Evolutionary conservation across 1,284 basidiomycete genomes (phyloP).

Genomic region (Puccinia novopanici): DNA sequence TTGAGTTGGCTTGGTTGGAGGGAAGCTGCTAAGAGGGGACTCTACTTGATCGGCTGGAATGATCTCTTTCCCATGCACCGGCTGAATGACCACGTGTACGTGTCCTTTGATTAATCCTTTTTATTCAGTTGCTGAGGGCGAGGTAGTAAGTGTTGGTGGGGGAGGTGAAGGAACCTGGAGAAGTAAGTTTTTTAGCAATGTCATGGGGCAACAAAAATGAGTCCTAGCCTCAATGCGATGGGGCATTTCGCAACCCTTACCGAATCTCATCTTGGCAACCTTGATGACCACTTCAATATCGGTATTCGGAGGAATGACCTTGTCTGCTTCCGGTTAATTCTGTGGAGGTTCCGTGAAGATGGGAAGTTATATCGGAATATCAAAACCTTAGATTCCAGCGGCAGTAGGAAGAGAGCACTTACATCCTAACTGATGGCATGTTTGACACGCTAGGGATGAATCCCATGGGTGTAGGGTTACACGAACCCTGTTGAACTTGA

Average conservation of each 20-base stretch:
- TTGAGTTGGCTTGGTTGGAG: too few relatives aligned
- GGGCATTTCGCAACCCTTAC: background rate
- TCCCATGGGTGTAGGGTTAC: conserved; percentile 48
- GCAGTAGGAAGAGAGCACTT: background rate
- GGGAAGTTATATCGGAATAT: background rate
- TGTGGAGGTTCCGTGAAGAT: background rate
- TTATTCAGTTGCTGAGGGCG: conserved; percentile 39
- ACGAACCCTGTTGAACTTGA: conserved; percentile 39
- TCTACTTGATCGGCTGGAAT: conserved; percentile 16
- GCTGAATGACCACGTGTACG: conserved; percentile 18
- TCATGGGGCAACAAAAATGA: background rate
- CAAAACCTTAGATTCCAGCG: background rate
- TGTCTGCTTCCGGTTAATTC: background rate
- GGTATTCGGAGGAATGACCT: background rate
- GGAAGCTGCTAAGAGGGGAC: background rate
- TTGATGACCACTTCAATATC: conserved; percentile 9
- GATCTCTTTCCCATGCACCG: background rate
- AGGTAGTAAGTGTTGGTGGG: conserved; percentile 25
- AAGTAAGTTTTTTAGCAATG: background rate
- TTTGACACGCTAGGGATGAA: conserved; percentile 26
- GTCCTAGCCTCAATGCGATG: background rate
- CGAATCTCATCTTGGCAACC: conserved; percentile 20
- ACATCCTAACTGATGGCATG: conserved; percentile 49
- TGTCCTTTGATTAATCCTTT: conserved; percentile 37
- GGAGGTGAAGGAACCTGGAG: conserved; percentile 33